These are phyloP conservation scores for Fusarium redolens DNA, from an alignment of 2,329 filamentous ascomycete genomes.

Conservation along the genomic window DNA sequence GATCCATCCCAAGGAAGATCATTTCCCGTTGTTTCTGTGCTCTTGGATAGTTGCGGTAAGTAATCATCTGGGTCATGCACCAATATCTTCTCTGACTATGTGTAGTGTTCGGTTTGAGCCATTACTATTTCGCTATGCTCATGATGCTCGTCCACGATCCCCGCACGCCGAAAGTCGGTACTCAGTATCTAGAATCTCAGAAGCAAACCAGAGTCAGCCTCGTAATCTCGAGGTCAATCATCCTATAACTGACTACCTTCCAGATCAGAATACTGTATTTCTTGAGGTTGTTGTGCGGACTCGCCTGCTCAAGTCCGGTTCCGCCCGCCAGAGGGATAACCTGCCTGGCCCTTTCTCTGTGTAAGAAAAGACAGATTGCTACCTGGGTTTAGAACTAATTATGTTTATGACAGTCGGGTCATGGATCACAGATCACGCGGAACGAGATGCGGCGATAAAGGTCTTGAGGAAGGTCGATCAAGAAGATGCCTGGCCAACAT, in stretches of 20 bases:
- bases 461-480: not conserved
- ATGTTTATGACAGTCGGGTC: not conserved
- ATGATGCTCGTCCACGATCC: not conserved
- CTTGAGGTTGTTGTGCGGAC: not conserved
- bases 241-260: not conserved
- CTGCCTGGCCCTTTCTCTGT: not conserved
- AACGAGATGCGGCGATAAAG: not conserved
- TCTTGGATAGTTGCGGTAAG: not conserved
- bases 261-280: not conserved
- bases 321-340: not conserved
- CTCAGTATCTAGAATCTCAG: not conserved
- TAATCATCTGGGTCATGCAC: accelerated
- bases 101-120: not conserved
- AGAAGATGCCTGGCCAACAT: not conserved
- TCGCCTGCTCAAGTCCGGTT: not conserved
- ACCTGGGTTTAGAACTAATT: not conserved
- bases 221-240: accelerated
- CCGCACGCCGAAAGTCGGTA: not conserved
- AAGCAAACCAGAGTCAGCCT: not conserved
- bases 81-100: not conserved
- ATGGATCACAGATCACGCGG: not conserved
- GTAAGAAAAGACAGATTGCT: not conserved
- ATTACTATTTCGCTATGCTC: not conserved
- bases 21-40: not conserved
- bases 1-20: not conserved